Evolutionary conservation across 495 filamentous ascomycete species (phyloP), one percentile per base, ranked within the genome.

Genomic region (Aspergillus leporis): DNA sequence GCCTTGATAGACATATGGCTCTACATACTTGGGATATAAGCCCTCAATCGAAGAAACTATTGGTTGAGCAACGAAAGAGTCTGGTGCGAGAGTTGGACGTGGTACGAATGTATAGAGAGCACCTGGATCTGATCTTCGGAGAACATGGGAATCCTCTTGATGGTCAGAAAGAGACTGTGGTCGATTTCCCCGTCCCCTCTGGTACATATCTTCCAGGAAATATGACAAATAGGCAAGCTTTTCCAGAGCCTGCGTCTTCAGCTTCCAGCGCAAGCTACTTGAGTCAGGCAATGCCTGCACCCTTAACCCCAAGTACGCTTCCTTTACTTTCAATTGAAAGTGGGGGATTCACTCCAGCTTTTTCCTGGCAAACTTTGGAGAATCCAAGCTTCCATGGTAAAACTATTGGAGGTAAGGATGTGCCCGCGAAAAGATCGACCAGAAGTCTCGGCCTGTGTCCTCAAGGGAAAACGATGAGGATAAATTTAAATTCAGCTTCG

Each of bases 1-100:
- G 62, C 14, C 59, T 79, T 13, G 74, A 79, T 45, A 68, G 72
- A 51, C 65, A 78, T 38, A 73, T 73, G 58, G 76, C 76, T 9
- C 54, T 79, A 23, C 66, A 75, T 53, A 64, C 66, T 9, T 74
- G 74, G 62, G 66, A 75, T 31, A 63, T 79, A 25, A 67, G 66
- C 12, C 57, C 67, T 14, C 49, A 63, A 12, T 65, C 68, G 3
- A 74, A 76, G 55, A 62, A 67, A 9, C 51, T 64, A 28, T 52
- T 76, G 13, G 69, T 77, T 46, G 68, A 72, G 14, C 71, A 74
- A 51, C 69, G 76, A 13, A 71, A 62, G 50, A 59, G 59, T 48
- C 60, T 79, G 31, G 72, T 78, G 0, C 64, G 72, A 49, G 69
- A 77, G 40, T 49, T 77, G 21, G 76, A 78, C 47, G 63, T 59